Evolutionary conservation across 768 basidiomycete genomes (phyloP).

Genomic region (Podaxis sp.): DNA sequence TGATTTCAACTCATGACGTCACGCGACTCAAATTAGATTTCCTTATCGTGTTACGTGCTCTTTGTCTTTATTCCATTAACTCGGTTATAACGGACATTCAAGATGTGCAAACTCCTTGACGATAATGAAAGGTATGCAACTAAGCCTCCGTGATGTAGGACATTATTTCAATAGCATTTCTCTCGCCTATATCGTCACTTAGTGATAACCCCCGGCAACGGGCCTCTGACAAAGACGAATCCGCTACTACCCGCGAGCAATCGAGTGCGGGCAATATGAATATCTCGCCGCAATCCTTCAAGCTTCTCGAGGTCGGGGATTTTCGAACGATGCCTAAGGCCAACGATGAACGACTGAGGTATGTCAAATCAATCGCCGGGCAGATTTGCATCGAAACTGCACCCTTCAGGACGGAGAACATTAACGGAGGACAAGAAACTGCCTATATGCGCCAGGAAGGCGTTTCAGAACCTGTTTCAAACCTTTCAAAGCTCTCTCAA

Average conservation of each 20-base stretch:
- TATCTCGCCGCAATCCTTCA: background rate
- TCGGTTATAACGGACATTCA: background rate
- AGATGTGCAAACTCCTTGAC: background rate
- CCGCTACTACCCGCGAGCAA: background rate
- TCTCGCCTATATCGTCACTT: background rate
- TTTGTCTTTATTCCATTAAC: background rate
- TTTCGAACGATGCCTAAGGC: background rate
- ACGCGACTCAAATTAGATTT: background rate
- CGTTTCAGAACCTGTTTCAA: background rate
- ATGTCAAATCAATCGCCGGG: background rate
- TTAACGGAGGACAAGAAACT: background rate
- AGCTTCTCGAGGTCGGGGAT: background rate
- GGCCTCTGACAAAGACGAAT: background rate
- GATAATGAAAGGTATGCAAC: background rate
- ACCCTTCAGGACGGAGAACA: background rate
- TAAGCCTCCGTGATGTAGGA: background rate
- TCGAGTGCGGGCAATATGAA: background rate
- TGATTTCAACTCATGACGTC: background rate
- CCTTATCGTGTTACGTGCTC: background rate
- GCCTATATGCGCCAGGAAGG: constrained; percentile 3
- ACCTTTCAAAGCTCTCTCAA: background rate
- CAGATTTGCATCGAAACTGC: background rate
- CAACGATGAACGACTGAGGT: background rate
- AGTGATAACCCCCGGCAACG: background rate
- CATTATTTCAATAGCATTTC: background rate